Evolutionary conservation across 176 grass and related monocot genomes (phyloP), one percentile per base, ranked within the genome.

Genomic region (Ananas comosus): DNA sequence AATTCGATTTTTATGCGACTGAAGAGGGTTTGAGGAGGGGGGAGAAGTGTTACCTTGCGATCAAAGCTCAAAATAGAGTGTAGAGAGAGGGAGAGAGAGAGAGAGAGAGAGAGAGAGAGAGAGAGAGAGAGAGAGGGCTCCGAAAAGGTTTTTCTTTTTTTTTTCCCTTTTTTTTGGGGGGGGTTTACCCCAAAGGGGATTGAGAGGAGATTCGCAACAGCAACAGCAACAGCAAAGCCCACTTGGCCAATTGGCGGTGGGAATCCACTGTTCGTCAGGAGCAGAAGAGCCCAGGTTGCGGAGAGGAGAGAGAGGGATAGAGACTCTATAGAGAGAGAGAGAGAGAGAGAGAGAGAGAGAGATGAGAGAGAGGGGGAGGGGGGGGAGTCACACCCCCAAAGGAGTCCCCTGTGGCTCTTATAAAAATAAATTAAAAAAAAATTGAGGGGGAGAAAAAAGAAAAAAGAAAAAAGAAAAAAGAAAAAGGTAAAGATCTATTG

Each of bases 241-340:
- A 76, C 54, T 76, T 67, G 74, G 29, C 65, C 65, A 84, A 79
- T 71, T 82, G 83, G 78, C 61, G 67, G 76, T 71, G 72, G 78
- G 85, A 91, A 91, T 85, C 85, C 82, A 63, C 70, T 74, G 76
- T 81, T 77, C 63, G 64, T 48, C 53, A 50, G 29, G 48, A 72
- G 64, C 53, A 50, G 47, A 65, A 59, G 77, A 14, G 58, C 17
- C 70, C 71, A 2, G 22, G 58, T 66, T 23, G 70, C 28, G 1
- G 77, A 72, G n/a, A 51, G 48, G 64, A 19, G 19, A 19, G 19
- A 33, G 49, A 49, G 49, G 33, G 33, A 42, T 33, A 33, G 29
- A 33, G 29, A 33, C 6, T 6, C 5, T 0, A 42, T 50, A 68
- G 65, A 19, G 58, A 59, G 42, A 65, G 51, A 68, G 69, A 73